These are phyloP conservation scores for Pseudonitzschia pungens DNA, from an alignment of 108 stramenopile genomes.

Conservation along the genomic window DNA sequence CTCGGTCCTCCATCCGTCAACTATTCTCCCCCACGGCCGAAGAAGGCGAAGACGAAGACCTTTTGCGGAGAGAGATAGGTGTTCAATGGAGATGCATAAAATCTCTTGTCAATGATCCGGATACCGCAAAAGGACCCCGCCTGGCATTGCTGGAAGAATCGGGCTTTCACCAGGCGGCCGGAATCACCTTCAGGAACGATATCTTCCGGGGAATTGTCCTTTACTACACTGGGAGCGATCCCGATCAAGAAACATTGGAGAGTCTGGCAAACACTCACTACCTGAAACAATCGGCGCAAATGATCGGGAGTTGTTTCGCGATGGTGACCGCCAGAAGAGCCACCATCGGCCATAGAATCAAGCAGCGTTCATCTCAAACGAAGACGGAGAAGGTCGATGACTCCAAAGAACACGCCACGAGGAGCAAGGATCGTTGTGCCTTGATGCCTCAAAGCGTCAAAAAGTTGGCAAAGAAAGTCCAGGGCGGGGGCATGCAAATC, in stretches of 20 bases:
- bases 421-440: background rate
- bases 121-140: constrained; percentile 17
- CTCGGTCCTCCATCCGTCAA: background rate
- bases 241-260: constrained; percentile 18
- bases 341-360: constrained; percentile 12
- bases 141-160: constrained; percentile 20
- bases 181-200: constrained; percentile 18
- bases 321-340: constrained; percentile 18
- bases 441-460: background rate
- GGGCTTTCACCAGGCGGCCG: constrained; percentile 28
- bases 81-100: constrained; percentile 31
- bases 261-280: constrained; percentile 25
- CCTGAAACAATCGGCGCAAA: constrained; percentile 30
- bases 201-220: constrained; percentile 43
- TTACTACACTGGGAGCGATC: constrained; percentile 30
- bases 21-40: background rate
- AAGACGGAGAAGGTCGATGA: background rate
- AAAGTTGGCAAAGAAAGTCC: constrained; percentile 5
- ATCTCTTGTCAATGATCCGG: constrained; percentile 23
- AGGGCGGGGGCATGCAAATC: constrained; percentile 26
- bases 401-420: background rate
- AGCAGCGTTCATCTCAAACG: background rate
- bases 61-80: background rate
- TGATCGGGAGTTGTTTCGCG: constrained; percentile 43
- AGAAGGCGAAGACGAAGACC: background rate